Percentiles rank a stretch among this genome's conserved stretches.
Evolutionary conservation across 805 yeast genomes (phyloP).

Genomic region (Isabelozyma heimii): DNA sequence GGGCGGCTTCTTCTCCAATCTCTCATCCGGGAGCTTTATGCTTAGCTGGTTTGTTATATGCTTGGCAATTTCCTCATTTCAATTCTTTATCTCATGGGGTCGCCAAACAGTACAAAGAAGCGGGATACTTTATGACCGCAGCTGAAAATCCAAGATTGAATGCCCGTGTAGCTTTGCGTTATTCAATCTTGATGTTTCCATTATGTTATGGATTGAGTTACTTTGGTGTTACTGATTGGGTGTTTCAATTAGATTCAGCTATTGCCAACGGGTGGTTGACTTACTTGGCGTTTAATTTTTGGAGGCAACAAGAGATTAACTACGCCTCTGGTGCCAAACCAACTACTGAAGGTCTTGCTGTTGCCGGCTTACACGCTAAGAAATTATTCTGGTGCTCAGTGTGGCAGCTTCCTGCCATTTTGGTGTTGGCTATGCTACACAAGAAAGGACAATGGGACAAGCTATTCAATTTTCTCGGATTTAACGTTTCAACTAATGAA

Average conservation of each 20-base stretch:
- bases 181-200: constrained; percentile 92
- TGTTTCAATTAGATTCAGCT: constrained; percentile 77
- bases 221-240: constrained; percentile 78
- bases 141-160: constrained; percentile 87
- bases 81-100: constrained; percentile 87
- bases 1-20: constrained; percentile 84
- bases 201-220: constrained; percentile 80
- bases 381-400: constrained; percentile 93
- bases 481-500: not conserved
- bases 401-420: constrained; percentile 86
- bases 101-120: constrained; percentile 81
- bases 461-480: constrained; percentile 28
- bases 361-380: constrained; percentile 71
- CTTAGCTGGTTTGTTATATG: constrained; percentile 81
- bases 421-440: constrained; percentile 90
- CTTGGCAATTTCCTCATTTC: constrained; percentile 99
- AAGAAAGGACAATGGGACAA: constrained; percentile 93
- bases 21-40: constrained; percentile 94
- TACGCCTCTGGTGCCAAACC: constrained; percentile 43
- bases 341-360: constrained; percentile 52
- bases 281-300: constrained; percentile 74
- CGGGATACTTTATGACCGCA: constrained; percentile 98
- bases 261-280: constrained; percentile 84
- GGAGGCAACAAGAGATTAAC: constrained; percentile 75
- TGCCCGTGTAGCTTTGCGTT: constrained; percentile 89